These are phyloP conservation scores for Heliocybe sulcata DNA, from an alignment of 1,284 basidiomycete genomes.

Conservation along the genomic window DNA sequence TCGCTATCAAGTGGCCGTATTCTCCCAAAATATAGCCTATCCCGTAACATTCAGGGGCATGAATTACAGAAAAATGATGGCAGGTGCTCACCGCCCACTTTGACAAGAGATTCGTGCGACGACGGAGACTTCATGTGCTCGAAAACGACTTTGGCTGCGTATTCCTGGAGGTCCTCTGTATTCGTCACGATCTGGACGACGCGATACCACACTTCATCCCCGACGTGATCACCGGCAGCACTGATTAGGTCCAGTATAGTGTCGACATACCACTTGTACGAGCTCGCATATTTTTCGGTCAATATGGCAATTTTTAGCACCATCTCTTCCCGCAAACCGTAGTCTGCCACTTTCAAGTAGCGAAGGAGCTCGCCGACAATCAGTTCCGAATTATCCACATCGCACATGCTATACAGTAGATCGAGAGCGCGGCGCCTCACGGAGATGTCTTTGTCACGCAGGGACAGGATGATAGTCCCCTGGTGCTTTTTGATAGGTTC, in stretches of 20 bases:
- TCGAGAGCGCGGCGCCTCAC: slow-evolving; percentile 93
- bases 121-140: slow-evolving; percentile 84
- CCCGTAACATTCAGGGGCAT: slow-evolving; percentile 6
- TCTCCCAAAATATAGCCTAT: slow-evolving; percentile 94
- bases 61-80: background rate
- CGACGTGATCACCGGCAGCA: slow-evolving; percentile 95
- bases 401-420: slow-evolving; percentile 98
- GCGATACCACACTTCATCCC: slow-evolving; percentile 99
- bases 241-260: slow-evolving; percentile 94
- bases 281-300: slow-evolving; percentile 95
- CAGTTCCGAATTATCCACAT: slow-evolving; percentile 88
- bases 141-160: slow-evolving; percentile 92
- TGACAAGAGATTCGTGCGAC: slow-evolving; percentile 96
- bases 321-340: slow-evolving; percentile 95
- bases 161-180: slow-evolving; percentile 93
- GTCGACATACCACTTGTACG: slow-evolving; percentile 95
- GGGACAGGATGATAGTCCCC: slow-evolving; percentile 88
- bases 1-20: slow-evolving; percentile 95
- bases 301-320: slow-evolving; percentile 97
- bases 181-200: slow-evolving; percentile 98
- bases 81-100: slow-evolving; percentile 74
- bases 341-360: slow-evolving; percentile 93
- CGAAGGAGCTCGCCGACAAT: slow-evolving; percentile 93
- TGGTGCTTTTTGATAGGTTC: slow-evolving; percentile 95
- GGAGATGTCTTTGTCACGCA: slow-evolving; percentile 96